These are phyloP conservation scores for Phoma herbarum DNA, from an alignment of 2,329 filamentous ascomycete species.

Conservation along the genomic window DNA sequence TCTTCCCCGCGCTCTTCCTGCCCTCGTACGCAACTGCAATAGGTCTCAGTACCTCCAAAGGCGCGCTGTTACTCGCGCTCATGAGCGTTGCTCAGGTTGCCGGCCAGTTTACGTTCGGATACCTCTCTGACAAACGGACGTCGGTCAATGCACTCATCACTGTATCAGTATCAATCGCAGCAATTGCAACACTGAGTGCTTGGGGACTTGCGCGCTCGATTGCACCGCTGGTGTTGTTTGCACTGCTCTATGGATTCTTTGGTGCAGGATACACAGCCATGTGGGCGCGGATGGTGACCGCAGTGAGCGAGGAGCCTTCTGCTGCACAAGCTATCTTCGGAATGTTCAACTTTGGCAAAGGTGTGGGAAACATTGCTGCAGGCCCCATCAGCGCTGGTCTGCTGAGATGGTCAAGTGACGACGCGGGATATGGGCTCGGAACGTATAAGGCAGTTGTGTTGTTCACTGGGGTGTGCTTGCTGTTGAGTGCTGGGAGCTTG, in stretches of 20 bases:
- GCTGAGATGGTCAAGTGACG: conserved; percentile 24
- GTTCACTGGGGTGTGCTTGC: conserved; percentile 26
- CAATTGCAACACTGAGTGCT: conserved; percentile 47
- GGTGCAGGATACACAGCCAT: conserved; percentile 49
- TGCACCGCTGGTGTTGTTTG: conserved; percentile 49
- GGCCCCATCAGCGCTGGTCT: conserved; percentile 57
- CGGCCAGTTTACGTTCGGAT: conserved; percentile 48
- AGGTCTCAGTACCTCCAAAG: conserved; percentile 31
- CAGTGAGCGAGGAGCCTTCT: conserved; percentile 44
- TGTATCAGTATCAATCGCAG: conserved; percentile 40
- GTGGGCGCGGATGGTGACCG: conserved; percentile 54
- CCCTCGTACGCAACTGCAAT: conserved; percentile 43
- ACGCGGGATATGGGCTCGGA: conserved; percentile 21
- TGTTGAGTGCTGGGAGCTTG: conserved; percentile 25
- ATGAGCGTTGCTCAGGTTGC: conserved; percentile 47
- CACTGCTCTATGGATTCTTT: conserved; percentile 52
- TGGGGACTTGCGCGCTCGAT: conserved; percentile 54
- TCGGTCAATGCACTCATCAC: conserved; percentile 46
- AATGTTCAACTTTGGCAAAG: conserved; percentile 56
- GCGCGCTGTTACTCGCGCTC: conserved; percentile 45
- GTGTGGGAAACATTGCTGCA: conserved; percentile 58
- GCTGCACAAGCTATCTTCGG: conserved; percentile 54
- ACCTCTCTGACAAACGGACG: conserved; percentile 46
- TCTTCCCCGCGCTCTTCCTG: conserved; percentile 51
- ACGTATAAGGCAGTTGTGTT: conserved; percentile 27